phyloP scores from a whole-genome alignment of 108 stramenopile species.

The Stephanodiscus minutulus region DNA sequence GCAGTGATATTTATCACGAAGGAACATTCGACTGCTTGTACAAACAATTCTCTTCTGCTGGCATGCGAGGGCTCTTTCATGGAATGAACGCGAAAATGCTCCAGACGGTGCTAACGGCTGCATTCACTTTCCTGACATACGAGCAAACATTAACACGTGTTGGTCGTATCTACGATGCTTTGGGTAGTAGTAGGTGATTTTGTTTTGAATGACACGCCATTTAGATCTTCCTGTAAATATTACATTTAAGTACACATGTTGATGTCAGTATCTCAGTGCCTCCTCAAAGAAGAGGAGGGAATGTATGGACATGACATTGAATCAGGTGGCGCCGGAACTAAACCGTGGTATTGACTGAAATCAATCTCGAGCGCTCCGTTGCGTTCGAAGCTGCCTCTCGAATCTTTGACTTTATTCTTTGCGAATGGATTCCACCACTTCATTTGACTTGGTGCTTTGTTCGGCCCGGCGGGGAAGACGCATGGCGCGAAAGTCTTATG shows the following conservation, averaged over 20 bases:
- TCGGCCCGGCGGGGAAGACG: conserved; percentile 53
- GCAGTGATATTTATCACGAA: conserved; percentile 32
- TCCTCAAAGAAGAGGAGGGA: conserved; percentile 21
- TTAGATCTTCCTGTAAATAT: not conserved
- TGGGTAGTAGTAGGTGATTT: not conserved
- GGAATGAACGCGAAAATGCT: conserved; percentile 92
- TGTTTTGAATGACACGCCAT: not conserved
- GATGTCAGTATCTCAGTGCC: not conserved
- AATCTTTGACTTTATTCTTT: conserved; percentile 9
- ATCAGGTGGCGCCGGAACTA: conserved; percentile 46
- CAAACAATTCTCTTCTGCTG: conserved; percentile 65
- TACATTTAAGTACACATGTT: not conserved
- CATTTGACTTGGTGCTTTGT: not conserved
- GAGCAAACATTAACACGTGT: conserved; percentile 76
- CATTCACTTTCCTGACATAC: conserved; percentile 89
- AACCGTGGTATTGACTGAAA: conserved; percentile 77
- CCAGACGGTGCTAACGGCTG: conserved; percentile 90
- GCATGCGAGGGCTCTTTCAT: conserved; percentile 70
- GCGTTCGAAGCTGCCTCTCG: conserved; percentile 7
- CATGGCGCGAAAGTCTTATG: conserved; percentile 88
- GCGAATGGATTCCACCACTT: conserved; percentile 24
- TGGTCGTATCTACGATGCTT: conserved; percentile 23
- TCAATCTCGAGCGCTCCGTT: conserved; percentile 52
- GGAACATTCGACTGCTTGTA: conserved; percentile 75
- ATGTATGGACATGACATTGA: conserved; percentile 46